These are phyloP conservation scores for Wickerhamiella bombiphila DNA, from an alignment of 805 yeast genomes.

Conservation along the genomic window DNA sequence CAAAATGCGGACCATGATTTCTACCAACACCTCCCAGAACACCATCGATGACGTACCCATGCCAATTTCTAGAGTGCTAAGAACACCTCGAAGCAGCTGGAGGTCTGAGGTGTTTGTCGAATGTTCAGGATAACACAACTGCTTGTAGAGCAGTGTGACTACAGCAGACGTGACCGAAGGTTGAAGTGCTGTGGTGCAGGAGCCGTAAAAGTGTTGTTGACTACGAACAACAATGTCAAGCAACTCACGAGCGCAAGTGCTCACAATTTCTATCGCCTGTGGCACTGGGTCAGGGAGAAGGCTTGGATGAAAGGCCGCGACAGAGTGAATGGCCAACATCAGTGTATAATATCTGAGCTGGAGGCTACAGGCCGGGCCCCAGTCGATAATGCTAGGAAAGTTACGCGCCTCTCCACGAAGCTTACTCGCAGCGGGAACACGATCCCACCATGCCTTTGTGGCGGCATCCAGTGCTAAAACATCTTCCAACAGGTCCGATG, in stretches of 20 bases:
- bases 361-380: no score
- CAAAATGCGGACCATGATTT: conserved; percentile 1
- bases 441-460: no score
- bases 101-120: conserved; percentile 9
- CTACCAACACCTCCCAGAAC: background rate
- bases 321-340: conserved; percentile 13
- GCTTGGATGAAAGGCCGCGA: conserved; percentile 13
- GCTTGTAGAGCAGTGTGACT: conserved; percentile 12
- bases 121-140: conserved; percentile 12
- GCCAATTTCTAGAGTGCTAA: no score
- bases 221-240: conserved; percentile 4
- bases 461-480: no score
- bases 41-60: no score
- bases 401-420: no score
- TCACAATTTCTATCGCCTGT: conserved; percentile 8
- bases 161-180: conserved; percentile 10
- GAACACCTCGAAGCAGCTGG: no score
- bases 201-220: no score
- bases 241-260: conserved; percentile 6
- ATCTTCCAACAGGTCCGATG: no score
- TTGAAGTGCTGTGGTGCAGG: conserved; percentile 1
- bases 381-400: no score
- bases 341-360: conserved; percentile 11
- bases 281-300: conserved; percentile 6
- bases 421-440: no score